These are phyloP conservation scores for Apiospora aurea DNA, from an alignment of 2,329 filamentous ascomycete species.

Conservation along the genomic window DNA sequence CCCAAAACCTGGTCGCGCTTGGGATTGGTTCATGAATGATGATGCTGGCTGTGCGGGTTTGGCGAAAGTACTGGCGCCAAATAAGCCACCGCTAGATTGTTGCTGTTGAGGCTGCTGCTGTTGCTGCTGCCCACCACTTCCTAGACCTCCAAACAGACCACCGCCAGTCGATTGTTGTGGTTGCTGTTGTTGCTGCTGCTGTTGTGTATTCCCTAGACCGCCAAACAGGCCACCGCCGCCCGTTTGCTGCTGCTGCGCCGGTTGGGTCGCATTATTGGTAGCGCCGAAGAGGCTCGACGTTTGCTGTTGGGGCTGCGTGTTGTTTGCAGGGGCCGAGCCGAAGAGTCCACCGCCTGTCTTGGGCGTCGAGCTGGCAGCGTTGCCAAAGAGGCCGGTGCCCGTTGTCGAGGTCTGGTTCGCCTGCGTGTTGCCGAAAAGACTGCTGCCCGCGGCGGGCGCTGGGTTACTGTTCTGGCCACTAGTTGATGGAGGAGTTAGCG, in stretches of 20 bases:
- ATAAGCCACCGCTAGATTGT: constrained; percentile 27
- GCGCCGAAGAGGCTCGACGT: constrained; percentile 35
- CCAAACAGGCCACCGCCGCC: constrained; percentile 41
- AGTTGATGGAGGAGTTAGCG: constrained; percentile 27
- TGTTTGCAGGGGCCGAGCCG: constrained; percentile 28
- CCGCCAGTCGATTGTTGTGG: constrained; percentile 34
- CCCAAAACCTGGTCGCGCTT: constrained; percentile 41
- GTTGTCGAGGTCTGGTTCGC: constrained; percentile 32
- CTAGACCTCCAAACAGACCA: constrained; percentile 41
- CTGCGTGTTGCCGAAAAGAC: constrained; percentile 39
- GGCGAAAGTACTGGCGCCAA: constrained; percentile 24
- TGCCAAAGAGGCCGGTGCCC: constrained; percentile 33
- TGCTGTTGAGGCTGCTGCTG: constrained; percentile 20
- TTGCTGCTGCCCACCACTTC: constrained; percentile 22
- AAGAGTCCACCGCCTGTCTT: constrained; percentile 33
- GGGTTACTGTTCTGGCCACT: constrained; percentile 21
- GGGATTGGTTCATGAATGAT: constrained; percentile 35
- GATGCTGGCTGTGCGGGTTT: constrained; percentile 18
- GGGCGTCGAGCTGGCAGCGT: constrained; percentile 36
- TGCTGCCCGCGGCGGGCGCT: constrained; percentile 39
- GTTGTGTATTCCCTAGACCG: constrained; percentile 10
- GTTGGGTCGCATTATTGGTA: constrained; percentile 31
- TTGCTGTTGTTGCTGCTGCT: constrained; percentile 16
- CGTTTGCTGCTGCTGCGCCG: constrained; percentile 30
- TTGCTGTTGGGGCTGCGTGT: constrained; percentile 31